Evolutionary conservation across 345 rosid species (phyloP), one percentile per base, ranked within the genome.

Genomic region (Citrus cavaleriei): DNA sequence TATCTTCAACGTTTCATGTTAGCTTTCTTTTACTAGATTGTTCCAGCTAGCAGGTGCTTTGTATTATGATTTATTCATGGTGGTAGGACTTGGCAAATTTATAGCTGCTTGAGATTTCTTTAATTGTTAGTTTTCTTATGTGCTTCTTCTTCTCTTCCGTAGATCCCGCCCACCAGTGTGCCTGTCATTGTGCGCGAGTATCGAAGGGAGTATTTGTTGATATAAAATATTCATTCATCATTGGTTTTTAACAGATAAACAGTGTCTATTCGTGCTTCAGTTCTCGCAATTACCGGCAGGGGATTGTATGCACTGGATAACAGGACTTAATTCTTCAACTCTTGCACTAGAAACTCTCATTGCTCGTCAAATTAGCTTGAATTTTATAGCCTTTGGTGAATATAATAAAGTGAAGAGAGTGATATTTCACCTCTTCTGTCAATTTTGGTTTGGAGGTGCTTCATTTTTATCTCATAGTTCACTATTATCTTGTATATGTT

Each of bases 161-260:
- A 93, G 95, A 86, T 93, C 64, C 95, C 95, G 28, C 88, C 94
- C 6, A 89, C 97, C n/a, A 91, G 95, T 72, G 93, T 93, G 77
- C 93, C 97, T 25, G 95, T 89, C 61, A 93, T 91, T 7, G 94
- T 91, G 30, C 88, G 94, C 13, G 95, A 89, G 70, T 87, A 90
- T 80, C 25, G 89, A 60, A 87, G 88, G 84, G 95, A 93, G 77
- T 80, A 86, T 49, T 77, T 87, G 80, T 86, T 85, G 88, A 85
- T 91, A 66, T 91, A 54, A 19, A 54, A 54, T 19, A 69, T 70
- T 74, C 59, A 68, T 57, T 32, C 27, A 40, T 12, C 32, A 10
- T 4, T 62, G 35, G 7, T 4, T 5, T 35, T 57, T 63, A 21
- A 62, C 72, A 76, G 71, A 59, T 27, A 14, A 61, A 55, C 58